Evolutionary conservation across 2,329 filamentous ascomycete species (phyloP), one percentile per base, ranked within the genome.

Genomic region (Curvularia sp.): DNA sequence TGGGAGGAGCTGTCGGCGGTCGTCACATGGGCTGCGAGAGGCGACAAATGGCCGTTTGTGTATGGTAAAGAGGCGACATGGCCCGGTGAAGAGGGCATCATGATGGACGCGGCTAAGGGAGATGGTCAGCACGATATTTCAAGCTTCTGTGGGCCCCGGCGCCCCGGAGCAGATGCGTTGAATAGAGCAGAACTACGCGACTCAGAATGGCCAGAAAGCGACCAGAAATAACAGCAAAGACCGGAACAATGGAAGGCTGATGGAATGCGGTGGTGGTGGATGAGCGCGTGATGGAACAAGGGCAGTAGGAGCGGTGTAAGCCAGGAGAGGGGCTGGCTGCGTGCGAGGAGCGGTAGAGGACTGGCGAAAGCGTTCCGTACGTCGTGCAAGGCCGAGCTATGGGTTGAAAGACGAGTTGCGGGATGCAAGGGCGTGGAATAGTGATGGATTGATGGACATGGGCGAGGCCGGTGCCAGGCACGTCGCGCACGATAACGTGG

Each of bases 21-120:
- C 59, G 74, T 72, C 63, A 74, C 77, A 66, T 82, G 79, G 67
- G 82, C 80, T 64, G 82, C 79, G 64, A 80, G 78, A 68, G 86
- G 83, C 74, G 86, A 85, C 69, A 81, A 74, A 77, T 88, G 85
- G 74, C 89, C 89, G 79, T 92, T 91, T 72, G 84, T 82, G 73
- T 87, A 82, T 79, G 86, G 83, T 78, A 87, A 82, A 71, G 84
- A 82, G 74, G 86, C 84, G 79, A 83, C 83, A 80, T 86, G 86
- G 71, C 78, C 75, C 82, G 89, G 87, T 75, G 82, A 84, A 80
- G 82, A 83, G 78, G 82, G 82, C 80, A 85, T 84, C 79, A 82
- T 80, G 82, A 84, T 82, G 83, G 84, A 87, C 83, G 83, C 83
- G 80, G 83, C 84, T 86, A 64, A 66, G 61, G 59, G 62, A 77